These are phyloP conservation scores for Oryza glaberrima DNA, from an alignment of 176 grass and related monocot species.

Conservation along the genomic window DNA sequence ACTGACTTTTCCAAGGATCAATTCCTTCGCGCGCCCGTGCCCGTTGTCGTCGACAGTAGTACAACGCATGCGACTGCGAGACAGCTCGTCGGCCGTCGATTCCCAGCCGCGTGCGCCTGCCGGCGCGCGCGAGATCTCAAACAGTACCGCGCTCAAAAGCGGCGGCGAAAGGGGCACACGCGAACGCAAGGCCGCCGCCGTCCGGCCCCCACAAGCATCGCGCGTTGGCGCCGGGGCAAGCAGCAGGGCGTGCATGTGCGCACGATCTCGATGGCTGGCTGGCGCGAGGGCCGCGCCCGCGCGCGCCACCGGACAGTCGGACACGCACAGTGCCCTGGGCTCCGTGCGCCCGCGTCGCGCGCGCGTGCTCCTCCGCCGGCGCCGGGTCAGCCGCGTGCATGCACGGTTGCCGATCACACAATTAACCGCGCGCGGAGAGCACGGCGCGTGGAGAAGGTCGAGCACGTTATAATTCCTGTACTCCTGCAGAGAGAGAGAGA, in stretches of 20 bases:
- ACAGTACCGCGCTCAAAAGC: background rate
- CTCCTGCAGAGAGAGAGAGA: too few relatives aligned
- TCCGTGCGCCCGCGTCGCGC: background rate
- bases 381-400: slow-evolving; percentile 25
- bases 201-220: background rate
- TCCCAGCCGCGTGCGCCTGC: too few relatives aligned
- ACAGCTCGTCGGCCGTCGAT: too few relatives aligned
- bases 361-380: slow-evolving; percentile 32
- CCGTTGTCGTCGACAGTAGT: too few relatives aligned
- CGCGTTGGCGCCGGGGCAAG: background rate
- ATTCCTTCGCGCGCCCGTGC: too few relatives aligned
- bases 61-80: too few relatives aligned
- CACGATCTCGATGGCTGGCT: background rate
- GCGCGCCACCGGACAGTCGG: background rate
- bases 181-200: background rate
- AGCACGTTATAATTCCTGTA: background rate
- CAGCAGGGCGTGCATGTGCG: slow-evolving; percentile 6
- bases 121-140: background rate
- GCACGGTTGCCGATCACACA: background rate
- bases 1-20: too few relatives aligned
- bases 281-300: background rate
- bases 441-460: too few relatives aligned
- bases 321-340: background rate
- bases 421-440: too few relatives aligned
- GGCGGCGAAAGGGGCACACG: background rate